These are phyloP conservation scores for Hygrocybe coccinea DNA, from an alignment of 768 basidiomycete species.

Conservation along the genomic window DNA sequence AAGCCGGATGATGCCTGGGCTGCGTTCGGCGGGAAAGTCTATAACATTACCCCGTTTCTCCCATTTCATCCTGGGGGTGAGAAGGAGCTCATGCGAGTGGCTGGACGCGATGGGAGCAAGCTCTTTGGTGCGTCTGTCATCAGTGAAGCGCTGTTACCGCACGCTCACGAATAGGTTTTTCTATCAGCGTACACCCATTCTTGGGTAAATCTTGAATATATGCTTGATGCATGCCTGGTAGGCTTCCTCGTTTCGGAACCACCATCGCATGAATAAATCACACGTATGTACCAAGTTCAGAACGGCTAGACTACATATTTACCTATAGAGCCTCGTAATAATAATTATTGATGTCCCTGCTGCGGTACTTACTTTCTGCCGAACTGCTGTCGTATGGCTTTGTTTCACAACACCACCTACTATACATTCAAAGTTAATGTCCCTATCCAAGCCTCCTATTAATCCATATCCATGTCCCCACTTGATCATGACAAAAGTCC, in stretches of 20 bases:
- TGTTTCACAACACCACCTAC: too few species aligned
- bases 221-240: slow-evolving; percentile 90
- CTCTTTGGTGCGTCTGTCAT: slow-evolving; percentile 69
- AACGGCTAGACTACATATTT: too few species aligned
- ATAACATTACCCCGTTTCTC: slow-evolving; percentile 92
- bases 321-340: too few species aligned
- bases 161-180: slow-evolving; percentile 3
- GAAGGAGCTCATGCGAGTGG: slow-evolving; percentile 89
- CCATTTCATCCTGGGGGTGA: slow-evolving; percentile 93
- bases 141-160: not conserved
- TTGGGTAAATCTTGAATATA: slow-evolving; percentile 96
- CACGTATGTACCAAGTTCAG: not conserved
- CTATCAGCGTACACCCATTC: slow-evolving; percentile 78
- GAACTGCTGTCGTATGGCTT: too few species aligned
- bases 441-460: too few species aligned
- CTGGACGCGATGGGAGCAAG: slow-evolving; percentile 91
- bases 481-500: not conserved
- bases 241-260: slow-evolving; percentile 82
- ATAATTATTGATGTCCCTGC: too few species aligned
- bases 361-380: too few species aligned
- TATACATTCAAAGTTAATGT: too few species aligned
- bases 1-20: slow-evolving; percentile 89
- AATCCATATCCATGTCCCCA: not conserved
- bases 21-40: slow-evolving; percentile 87
- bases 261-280: slow-evolving; percentile 27